Base-by-base conservation (phyloP, 345 rosid species). In the Gossypium rotundifolium region DNA sequence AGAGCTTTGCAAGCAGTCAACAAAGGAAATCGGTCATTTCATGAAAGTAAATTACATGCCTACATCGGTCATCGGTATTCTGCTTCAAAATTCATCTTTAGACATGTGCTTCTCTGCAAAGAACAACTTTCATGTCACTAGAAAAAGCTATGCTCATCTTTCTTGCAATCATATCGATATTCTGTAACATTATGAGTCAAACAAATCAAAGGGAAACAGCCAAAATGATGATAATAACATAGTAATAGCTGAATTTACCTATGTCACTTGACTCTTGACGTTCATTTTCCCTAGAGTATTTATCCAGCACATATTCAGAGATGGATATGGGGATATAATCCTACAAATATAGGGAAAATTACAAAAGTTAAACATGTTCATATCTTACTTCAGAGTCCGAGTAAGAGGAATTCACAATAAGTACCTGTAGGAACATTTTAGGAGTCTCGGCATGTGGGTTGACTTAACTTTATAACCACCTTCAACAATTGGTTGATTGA, bases 401-500 rank as follows among this genome's bases (percentile, higher is more conserved):
- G 9, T 8, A 44, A 44, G 2, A 44, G 1, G 38, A 25, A 25
- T 59, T 16, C 11, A 4, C 16, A 48, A 13, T 9, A 17, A 13
- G 55, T 25, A 9, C 23, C 40, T 38, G 17, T 9, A 44, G 65
- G 27, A 46, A 42, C 29, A 52, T 65, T 18, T 44, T 52, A 55
- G 55, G 65, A 51, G 57, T 27, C 70, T 70, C 18, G 11, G 13
- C 33, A 27, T 18, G 53, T 22, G 23, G 87, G 79, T 76, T 58
- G 62, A 77, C 93, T 89, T 66, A 93, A 79, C 78, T 84, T 87
- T 57, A 87, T 71, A 69, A 85, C 77, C 77, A 86, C 87, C 23
- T 77, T 83, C 65, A 93, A 77, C 81, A 93, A 74, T 69, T 73
- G 75, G 73, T 71, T 73, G 66, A 84, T 84, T 2, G 93, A 84